phyloP scores from a whole-genome alignment of 768 basidiomycete genomes.

The Termitomyces sp. region DNA sequence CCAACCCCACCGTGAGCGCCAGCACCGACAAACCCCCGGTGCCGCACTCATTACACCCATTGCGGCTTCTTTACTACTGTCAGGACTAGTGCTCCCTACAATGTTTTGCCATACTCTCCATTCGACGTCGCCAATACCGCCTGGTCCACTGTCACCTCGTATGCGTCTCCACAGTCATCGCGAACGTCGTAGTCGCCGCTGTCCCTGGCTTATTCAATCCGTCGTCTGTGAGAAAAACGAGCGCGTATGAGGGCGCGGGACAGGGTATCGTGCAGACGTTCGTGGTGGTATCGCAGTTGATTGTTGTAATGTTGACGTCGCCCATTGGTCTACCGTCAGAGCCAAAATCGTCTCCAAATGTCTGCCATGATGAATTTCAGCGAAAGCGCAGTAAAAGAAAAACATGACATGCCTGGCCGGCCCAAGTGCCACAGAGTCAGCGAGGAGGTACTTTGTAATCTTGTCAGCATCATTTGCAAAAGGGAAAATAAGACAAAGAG shows the following conservation, averaged over 20 bases:
- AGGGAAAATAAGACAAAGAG: background rate
- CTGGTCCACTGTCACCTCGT: slow-evolving; percentile 44
- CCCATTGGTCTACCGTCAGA: slow-evolving; percentile 64
- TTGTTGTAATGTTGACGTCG: slow-evolving; percentile 39
- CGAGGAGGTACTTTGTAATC: slow-evolving; percentile 42
- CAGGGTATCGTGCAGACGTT: slow-evolving; percentile 56
- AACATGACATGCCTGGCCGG: slow-evolving; percentile 36
- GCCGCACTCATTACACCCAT: background rate
- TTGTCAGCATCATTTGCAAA: background rate
- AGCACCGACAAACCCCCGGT: slow-evolving; percentile 1
- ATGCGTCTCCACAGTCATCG: slow-evolving; percentile 48
- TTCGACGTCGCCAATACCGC: slow-evolving; percentile 60
- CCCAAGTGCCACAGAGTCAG: slow-evolving; percentile 54
- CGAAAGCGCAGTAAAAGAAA: too few species aligned
- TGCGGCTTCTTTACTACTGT: slow-evolving; percentile 18
- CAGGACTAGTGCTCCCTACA: slow-evolving; percentile 34
- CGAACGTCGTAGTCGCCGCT: slow-evolving; percentile 21
- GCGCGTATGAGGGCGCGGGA: slow-evolving; percentile 60
- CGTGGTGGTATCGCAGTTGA: slow-evolving; percentile 47
- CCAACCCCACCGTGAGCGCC: slow-evolving; percentile 3
- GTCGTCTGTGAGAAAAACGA: slow-evolving; percentile 57
- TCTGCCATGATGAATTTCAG: slow-evolving; percentile 25
- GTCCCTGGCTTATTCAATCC: slow-evolving; percentile 29
- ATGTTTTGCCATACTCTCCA: slow-evolving; percentile 33
- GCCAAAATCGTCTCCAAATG: slow-evolving; percentile 50